phyloP scores from a whole-genome alignment of 1,284 basidiomycete genomes.

The Amylostereum areolatum region DNA sequence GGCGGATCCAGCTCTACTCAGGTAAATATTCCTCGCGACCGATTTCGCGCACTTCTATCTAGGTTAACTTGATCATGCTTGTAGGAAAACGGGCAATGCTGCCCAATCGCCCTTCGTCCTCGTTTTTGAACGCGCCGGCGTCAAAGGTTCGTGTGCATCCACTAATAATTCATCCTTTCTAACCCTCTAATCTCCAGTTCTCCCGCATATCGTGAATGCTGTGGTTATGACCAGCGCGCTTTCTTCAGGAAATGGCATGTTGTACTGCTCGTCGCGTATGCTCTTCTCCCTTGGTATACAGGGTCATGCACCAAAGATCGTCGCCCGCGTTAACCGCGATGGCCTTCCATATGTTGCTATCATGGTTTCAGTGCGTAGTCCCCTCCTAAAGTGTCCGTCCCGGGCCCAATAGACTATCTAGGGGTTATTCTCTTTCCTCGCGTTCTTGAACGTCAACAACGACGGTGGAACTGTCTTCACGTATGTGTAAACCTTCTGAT shows the following conservation, averaged over 20 bases:
- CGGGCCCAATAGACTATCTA: too few relatives aligned
- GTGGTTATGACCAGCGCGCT: conserved; percentile 40
- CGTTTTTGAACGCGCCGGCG: conserved; percentile 12
- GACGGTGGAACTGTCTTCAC: conserved; percentile 10
- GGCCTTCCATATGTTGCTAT: conserved; percentile 13
- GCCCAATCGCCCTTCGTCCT: conserved; percentile 15
- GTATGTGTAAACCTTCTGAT: conserved; percentile 4
- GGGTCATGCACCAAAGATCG: conserved; percentile 29
- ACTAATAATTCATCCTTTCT: neutral
- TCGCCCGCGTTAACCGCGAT: conserved; percentile 3
- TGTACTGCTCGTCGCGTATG: conserved; percentile 35
- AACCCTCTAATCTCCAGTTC: conserved; percentile 17
- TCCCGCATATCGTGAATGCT: conserved; percentile 45
- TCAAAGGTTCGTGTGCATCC: conserved; percentile 9
- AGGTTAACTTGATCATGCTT: too few relatives aligned
- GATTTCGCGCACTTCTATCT: too few relatives aligned
- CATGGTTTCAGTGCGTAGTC: conserved; percentile 2
- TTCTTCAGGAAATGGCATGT: conserved; percentile 36
- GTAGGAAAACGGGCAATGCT: conserved; percentile 10
- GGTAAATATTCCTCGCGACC: conserved; percentile 4
- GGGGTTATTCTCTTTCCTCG: conserved; percentile 13
- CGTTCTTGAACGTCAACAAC: conserved; percentile 10
- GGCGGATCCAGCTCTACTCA: conserved; percentile 12
- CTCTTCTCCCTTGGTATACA: conserved; percentile 38
- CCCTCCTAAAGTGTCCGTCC: too few relatives aligned